phyloP scores from a whole-genome alignment of 768 basidiomycete species.

The Pholiota microspora region DNA sequence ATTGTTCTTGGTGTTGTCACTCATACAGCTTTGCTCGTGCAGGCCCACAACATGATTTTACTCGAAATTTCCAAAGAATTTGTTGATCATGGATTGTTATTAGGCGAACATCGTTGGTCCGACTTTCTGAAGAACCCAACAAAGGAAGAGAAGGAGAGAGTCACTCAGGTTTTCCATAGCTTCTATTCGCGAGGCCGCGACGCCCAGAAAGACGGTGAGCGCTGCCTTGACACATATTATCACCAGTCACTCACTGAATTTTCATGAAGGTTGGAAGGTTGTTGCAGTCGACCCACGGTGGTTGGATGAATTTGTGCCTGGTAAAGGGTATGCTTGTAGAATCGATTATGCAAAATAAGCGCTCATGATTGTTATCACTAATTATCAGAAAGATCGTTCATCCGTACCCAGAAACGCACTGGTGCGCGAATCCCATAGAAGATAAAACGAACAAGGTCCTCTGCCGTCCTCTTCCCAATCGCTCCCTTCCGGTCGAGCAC shows the following conservation, averaged over 20 bases:
- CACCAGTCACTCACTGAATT: not conserved
- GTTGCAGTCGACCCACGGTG: slow-evolving; percentile 39
- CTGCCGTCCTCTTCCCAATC: slow-evolving; percentile 40
- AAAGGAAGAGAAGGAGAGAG: slow-evolving; percentile 32
- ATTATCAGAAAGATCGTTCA: slow-evolving; percentile 25
- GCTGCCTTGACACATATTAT: not conserved
- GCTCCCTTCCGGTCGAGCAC: slow-evolving; percentile 31
- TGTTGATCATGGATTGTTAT: slow-evolving; percentile 30
- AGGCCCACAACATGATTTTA: slow-evolving; percentile 48
- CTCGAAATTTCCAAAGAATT: slow-evolving; percentile 43
- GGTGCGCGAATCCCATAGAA: slow-evolving; percentile 40
- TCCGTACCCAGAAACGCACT: slow-evolving; percentile 40
- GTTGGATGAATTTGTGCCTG: slow-evolving; percentile 38
- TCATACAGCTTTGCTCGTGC: too few relatives aligned
- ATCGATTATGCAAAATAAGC: not conserved
- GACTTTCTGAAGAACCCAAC: slow-evolving; percentile 41
- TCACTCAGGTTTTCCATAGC: slow-evolving; percentile 41
- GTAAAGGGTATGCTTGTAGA: slow-evolving; percentile 24
- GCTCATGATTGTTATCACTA: slow-evolving; percentile 1
- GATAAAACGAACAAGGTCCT: slow-evolving; percentile 42
- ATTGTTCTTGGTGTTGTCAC: too few relatives aligned
- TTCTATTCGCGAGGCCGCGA: slow-evolving; percentile 39
- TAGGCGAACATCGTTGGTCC: slow-evolving; percentile 52
- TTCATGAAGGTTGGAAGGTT: slow-evolving; percentile 48
- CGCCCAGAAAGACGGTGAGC: slow-evolving; percentile 49